Percentiles rank a stretch among this genome's conserved stretches.
These are phyloP conservation scores for Symbiotaphrina buchneri DNA, from an alignment of 495 filamentous ascomycete species.

Conservation along the genomic window DNA sequence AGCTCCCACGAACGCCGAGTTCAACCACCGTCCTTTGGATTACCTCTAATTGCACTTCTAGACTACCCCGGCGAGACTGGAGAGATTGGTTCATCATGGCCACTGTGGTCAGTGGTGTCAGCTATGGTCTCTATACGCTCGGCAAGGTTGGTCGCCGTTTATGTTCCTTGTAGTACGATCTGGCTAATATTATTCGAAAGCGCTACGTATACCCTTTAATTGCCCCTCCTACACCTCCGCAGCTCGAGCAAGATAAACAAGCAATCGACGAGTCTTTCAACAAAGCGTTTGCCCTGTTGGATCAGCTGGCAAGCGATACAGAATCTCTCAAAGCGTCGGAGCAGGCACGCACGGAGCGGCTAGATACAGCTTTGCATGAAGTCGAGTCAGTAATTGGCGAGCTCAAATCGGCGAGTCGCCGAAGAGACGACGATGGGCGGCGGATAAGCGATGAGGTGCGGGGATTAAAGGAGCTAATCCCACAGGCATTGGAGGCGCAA, in stretches of 20 bases:
- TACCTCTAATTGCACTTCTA: constrained; percentile 11
- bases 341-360: constrained; percentile 55
- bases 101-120: constrained; percentile 65
- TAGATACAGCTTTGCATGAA: constrained; percentile 64
- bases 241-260: constrained; percentile 81
- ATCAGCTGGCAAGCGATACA: constrained; percentile 80
- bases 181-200: constrained; percentile 13
- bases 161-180: not conserved
- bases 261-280: constrained; percentile 81
- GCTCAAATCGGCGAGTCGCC: constrained; percentile 52
- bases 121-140: constrained; percentile 70
- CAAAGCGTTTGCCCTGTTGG: constrained; percentile 73
- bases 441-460: constrained; percentile 72
- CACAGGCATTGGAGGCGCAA: constrained; percentile 68
- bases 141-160: constrained; percentile 35
- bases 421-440: constrained; percentile 67
- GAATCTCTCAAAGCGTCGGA: constrained; percentile 68
- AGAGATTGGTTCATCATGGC: constrained; percentile 98
- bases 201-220: constrained; percentile 84
- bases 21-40: not conserved
- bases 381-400: constrained; percentile 64
- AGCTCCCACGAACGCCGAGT: constrained; percentile 6
- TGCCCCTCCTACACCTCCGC: constrained; percentile 77
- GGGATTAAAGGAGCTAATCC: constrained; percentile 59
- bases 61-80: constrained; percentile 69